Base-by-base conservation (phyloP, 2,329 filamentous ascomycete species). In the Microsporum canis region DNA sequence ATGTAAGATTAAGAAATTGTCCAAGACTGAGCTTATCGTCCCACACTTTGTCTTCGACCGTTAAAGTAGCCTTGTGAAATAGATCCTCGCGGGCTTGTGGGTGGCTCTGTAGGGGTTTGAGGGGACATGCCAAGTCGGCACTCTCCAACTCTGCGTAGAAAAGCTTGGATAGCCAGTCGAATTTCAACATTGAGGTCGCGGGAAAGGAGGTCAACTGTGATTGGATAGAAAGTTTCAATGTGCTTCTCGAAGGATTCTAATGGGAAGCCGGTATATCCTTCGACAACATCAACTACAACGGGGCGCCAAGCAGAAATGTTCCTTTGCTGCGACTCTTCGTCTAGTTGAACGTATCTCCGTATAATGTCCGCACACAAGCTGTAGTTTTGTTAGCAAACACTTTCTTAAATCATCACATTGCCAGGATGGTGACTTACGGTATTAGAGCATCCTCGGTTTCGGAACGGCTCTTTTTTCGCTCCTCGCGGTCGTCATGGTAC, bases 221-320 rank as follows among this genome's bases (percentile, higher is more conserved):
- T 78, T 2, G 91, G 90, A 70, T 96, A 96, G 73, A 99, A 97
- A 2, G 85, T 85, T 53, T 83, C 79, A 5, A 96, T 82, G 68
- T 97, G 86, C 62, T 86, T 84, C 60, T 83, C 83, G 68, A 99
- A 99, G 49, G 89, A 88, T 29, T 85, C 81, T 17, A 84, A 80
- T 0, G 90, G 88, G 77, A 97, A 96, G 5, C 84, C 87, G 0
- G 86, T 86, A 72, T 92, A 97, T 1, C 94, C 94, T 70, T 99
- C 92, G 7, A 99, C 80, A 6, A 99, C 94, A 71, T 96, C 94
- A 17, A 99, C 91, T 1, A 99, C 94, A 0, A 99, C 94, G 0
- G 94, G 94, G 17, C 94, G 82, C 94, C 94, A 99, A 0, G 95
- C 95, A 31, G 95, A 84, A 60, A 99, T 96, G 74, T 99, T 99